A percentile compares a stretch with the other conserved stretches of the same genome.
These are phyloP conservation scores for Gossypium rotundifolium DNA, from an alignment of 345 rosid species.

Conservation along the genomic window DNA sequence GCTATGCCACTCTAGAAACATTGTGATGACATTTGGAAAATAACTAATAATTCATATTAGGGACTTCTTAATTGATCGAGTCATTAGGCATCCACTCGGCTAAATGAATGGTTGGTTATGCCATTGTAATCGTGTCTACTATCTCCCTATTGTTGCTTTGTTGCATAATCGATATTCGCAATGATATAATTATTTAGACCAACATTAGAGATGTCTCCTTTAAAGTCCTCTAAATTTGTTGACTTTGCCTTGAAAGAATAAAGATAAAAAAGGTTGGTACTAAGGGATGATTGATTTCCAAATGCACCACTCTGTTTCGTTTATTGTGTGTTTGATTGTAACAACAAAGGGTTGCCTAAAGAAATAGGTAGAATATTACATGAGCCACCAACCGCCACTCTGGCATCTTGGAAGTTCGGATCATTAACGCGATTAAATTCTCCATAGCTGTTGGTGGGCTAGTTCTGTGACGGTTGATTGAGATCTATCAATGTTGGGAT, in stretches of 20 bases:
- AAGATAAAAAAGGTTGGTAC: slow-evolving; percentile 26
- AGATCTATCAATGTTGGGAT: background rate
- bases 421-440: too few relatives aligned
- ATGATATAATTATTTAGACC: slow-evolving; percentile 33
- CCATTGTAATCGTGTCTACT: slow-evolving; percentile 25
- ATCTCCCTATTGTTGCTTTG: slow-evolving; percentile 47
- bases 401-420: too few relatives aligned
- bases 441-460: too few relatives aligned
- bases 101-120: slow-evolving; percentile 25
- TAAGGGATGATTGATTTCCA: slow-evolving; percentile 29
- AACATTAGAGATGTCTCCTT: slow-evolving; percentile 40
- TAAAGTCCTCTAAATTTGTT: slow-evolving; percentile 27
- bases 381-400: slow-evolving; percentile 31
- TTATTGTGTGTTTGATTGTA: too few relatives aligned
- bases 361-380: slow-evolving; percentile 31
- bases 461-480: too few relatives aligned
- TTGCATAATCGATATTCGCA: slow-evolving; percentile 29
- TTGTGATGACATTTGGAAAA: too few relatives aligned
- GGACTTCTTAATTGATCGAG: too few relatives aligned
- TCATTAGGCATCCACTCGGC: slow-evolving; percentile 19
- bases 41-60: too few relatives aligned
- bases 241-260: slow-evolving; percentile 5
- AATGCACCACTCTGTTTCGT: too few relatives aligned
- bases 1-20: too few relatives aligned
- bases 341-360: slow-evolving; percentile 32